Base-by-base conservation (phyloP, 1,284 basidiomycete genomes). In the Moesziomyces sp. region DNA sequence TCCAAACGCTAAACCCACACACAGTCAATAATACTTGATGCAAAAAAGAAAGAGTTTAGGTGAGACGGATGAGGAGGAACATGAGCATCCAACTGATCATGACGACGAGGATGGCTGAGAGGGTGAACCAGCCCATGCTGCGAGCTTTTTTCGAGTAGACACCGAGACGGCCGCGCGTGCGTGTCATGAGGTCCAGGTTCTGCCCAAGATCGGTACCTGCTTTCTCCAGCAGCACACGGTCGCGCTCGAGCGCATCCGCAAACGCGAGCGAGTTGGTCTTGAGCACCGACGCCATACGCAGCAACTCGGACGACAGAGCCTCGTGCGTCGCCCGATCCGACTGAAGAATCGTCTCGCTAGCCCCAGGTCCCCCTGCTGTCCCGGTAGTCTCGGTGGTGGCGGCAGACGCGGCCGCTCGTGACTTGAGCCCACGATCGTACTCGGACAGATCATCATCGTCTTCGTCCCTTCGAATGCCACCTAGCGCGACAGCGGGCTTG, bases 51-150 rank as follows among this genome's bases (percentile, higher is more conserved):
- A 48, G 16, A 16, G 9, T 23, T 58, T 50, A 83, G 16, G 82
- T 83, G 30, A 84, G 46, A 13, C 73, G 63, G 48, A 84, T 84
- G 55, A 84, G 70, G 24, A 84, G 44, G 57, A 83, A 84, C 77
- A 82, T 78, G 11, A 81, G 18, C 46, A 81, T 64, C 82, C 82
- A 84, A 46, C 77, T 80, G 46, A 81, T 24, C 11, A 83, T 26
- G 26, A 84, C 82, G 38, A 78, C 52, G 23, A 58, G 46, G 23
- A 84, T 78, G 48, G 66, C 68, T 11, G 62, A 58, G 52, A 84
- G 68, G 18, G 81, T 84, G 57, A 83, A 69, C 79, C 81, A 84
- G n/a, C 81, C 79, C 80, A 84, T 79, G 38, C 75, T 73, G 26
- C 80, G 52, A 4, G 78, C 82, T 46, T 77, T 79, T 26, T 78